phyloP scores from a whole-genome alignment of 2,329 filamentous ascomycete genomes.

The Emergomyces pasteurianus region DNA sequence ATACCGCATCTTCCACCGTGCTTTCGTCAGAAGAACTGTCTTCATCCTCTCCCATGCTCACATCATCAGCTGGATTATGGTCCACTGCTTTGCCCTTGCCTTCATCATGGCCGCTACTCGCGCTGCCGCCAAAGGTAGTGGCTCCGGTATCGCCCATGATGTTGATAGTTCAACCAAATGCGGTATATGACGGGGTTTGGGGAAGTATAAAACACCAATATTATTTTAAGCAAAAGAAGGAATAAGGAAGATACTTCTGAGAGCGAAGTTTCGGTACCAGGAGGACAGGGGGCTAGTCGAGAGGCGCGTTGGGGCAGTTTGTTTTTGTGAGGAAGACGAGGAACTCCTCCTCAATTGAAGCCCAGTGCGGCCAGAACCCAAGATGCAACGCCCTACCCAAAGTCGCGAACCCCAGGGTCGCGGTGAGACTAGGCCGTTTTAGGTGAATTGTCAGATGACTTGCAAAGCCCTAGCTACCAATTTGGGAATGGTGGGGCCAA shows the following conservation, averaged over 20 bases:
- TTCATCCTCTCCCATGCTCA: slow-evolving; percentile 63
- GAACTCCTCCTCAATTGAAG: no score
- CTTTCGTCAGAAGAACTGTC: slow-evolving; percentile 58
- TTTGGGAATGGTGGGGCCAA: no score
- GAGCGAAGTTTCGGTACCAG: neutral
- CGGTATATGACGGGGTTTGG: slow-evolving; percentile 1
- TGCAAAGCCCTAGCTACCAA: neutral
- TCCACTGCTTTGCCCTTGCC: slow-evolving; percentile 75
- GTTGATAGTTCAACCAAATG: neutral
- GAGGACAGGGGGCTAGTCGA: neutral
- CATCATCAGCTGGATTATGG: slow-evolving; percentile 41
- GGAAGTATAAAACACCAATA: neutral
- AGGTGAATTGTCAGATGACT: neutral
- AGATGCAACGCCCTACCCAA: no score
- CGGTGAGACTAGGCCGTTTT: neutral
- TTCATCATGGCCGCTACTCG: slow-evolving; percentile 47
- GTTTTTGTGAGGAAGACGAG: neutral
- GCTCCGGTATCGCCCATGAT: slow-evolving; percentile 1
- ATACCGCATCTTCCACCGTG: slow-evolving; percentile 37
- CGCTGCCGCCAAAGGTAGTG: neutral
- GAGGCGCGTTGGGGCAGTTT: neutral
- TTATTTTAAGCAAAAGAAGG: neutral
- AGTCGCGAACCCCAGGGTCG: neutral
- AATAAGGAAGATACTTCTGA: neutral
- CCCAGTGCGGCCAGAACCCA: no score